Percentiles rank a stretch among this genome's conserved stretches.
phyloP scores from a whole-genome alignment of 495 filamentous ascomycete genomes.

The Aspergillus haitiensis region DNA sequence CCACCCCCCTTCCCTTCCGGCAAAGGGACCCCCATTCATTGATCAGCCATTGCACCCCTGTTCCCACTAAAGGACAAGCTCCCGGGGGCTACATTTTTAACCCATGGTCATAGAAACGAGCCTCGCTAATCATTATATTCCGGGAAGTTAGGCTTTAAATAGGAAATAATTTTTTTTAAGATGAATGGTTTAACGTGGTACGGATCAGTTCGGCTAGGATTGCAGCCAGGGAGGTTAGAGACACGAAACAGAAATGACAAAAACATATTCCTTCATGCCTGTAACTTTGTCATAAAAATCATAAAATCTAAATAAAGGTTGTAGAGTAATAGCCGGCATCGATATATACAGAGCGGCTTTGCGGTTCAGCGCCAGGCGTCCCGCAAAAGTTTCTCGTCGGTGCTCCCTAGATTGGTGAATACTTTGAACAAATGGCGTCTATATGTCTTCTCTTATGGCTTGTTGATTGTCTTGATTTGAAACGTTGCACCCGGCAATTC shows the following conservation, averaged over 20 bases:
- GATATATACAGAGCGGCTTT: not conserved
- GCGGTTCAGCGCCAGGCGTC: not conserved
- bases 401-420: not conserved
- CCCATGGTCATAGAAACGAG: conserved; percentile 28
- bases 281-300: not conserved
- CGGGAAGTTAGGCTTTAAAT: conserved; percentile 50
- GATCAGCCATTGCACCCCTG: conserved; percentile 23
- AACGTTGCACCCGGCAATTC: conserved; percentile 89
- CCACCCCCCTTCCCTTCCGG: conserved; percentile 25
- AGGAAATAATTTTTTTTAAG: conserved; percentile 35
- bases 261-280: conserved; percentile 19
- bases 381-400: not conserved
- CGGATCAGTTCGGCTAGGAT: conserved; percentile 11
- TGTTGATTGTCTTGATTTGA: conserved; percentile 86
- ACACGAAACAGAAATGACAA: conserved; percentile 26
- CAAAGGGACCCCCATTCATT: conserved; percentile 15
- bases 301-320: not conserved
- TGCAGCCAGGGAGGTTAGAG: conserved; percentile 12
- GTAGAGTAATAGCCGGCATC: not conserved
- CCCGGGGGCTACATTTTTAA: conserved; percentile 19
- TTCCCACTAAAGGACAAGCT: conserved; percentile 19
- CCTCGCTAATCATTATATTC: conserved; percentile 45
- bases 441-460: conserved; percentile 37
- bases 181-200: conserved; percentile 23
- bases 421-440: not conserved